A percentile compares a stretch with the other conserved stretches of the same genome.
These are phyloP conservation scores for Mollisiaceae sp. DNA, from an alignment of 2,329 filamentous ascomycete species.

Conservation along the genomic window DNA sequence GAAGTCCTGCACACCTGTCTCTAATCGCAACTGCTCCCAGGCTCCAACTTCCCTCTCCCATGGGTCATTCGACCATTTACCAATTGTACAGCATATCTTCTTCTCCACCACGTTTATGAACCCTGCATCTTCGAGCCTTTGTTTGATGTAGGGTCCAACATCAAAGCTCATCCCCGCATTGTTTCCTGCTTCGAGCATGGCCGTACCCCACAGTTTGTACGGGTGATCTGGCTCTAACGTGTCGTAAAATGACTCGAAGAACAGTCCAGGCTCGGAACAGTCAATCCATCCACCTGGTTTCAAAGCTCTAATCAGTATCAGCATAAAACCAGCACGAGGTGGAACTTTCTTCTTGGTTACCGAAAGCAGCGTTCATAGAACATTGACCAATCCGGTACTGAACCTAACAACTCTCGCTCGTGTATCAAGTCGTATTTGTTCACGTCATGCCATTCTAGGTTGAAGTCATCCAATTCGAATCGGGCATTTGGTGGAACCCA, in stretches of 20 bases:
- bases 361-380: slow-evolving; percentile 26
- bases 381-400: slow-evolving; percentile 25
- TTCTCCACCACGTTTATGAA: slow-evolving; percentile 49
- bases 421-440: slow-evolving; percentile 42
- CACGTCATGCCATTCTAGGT: slow-evolving; percentile 44
- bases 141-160: slow-evolving; percentile 35
- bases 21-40: slow-evolving; percentile 28
- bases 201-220: slow-evolving; percentile 27
- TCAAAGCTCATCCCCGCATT: slow-evolving; percentile 29
- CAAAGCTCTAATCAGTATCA: slow-evolving; percentile 19
- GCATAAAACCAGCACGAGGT: neutral
- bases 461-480: slow-evolving; percentile 68
- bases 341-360: neutral
- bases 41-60: slow-evolving; percentile 26
- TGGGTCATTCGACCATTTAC: slow-evolving; percentile 51
- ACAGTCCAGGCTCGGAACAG: slow-evolving; percentile 27
- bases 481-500: slow-evolving; percentile 64
- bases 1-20: slow-evolving; percentile 26
- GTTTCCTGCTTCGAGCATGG: slow-evolving; percentile 28
- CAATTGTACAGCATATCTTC: slow-evolving; percentile 51
- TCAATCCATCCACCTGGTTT: slow-evolving; percentile 31
- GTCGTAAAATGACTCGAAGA: slow-evolving; percentile 24
- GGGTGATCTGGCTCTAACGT: slow-evolving; percentile 20
- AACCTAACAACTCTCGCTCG: slow-evolving; percentile 33
- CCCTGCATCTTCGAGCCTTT: slow-evolving; percentile 44